Evolutionary conservation across 2,329 filamentous ascomycete species (phyloP), one percentile per base, ranked within the genome.

Genomic region (Ophiocordyceps polyrhachis-furcata): DNA sequence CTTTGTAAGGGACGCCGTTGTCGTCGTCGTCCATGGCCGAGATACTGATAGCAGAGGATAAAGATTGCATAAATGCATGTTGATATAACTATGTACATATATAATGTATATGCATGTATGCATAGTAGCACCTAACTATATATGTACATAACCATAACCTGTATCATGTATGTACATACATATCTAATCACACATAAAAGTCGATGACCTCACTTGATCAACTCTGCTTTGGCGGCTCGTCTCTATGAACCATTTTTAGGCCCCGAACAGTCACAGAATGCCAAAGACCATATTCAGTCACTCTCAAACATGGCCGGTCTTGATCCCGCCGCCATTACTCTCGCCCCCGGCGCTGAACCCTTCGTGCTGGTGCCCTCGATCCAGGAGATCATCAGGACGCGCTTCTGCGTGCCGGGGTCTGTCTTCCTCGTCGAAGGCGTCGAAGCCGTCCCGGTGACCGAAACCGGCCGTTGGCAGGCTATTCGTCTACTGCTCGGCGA

Each of bases 401-500:
- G 61, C 19, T 66, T 63, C 52, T 72, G 69, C 53, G 49, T 65
- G 3, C 62, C 67, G 0, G 64, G 63, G 3, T 69, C 70, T 2
- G 50, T 74, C 43, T 68, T 75, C 32, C 60, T 74, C 0, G 66
- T 75, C 35, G 68, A 71, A 47, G 61, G 58, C 41, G 47, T 71
- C n/a, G 61, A 69, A 13, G 44, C 51, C 15, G 48, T 61, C 1
- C 53, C 63, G 1, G 55, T 67, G 0, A 59, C 64, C 1, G 45
- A 49, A 6, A 57, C 53, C 2, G 57, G 51, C 15, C 53, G 60
- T 53, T 67, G 66, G 62, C 66, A 69, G 29, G 58, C 61, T 2
- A 52, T 73, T 1, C 62, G 70, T 2, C 49, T 76, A 12, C 45
- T 74, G 0, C 62, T 76, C 0, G 67, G 71, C 35, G 72, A 76